phyloP scores from a whole-genome alignment of 495 filamentous ascomycete genomes.

The Recurvomyces mirabilis region DNA sequence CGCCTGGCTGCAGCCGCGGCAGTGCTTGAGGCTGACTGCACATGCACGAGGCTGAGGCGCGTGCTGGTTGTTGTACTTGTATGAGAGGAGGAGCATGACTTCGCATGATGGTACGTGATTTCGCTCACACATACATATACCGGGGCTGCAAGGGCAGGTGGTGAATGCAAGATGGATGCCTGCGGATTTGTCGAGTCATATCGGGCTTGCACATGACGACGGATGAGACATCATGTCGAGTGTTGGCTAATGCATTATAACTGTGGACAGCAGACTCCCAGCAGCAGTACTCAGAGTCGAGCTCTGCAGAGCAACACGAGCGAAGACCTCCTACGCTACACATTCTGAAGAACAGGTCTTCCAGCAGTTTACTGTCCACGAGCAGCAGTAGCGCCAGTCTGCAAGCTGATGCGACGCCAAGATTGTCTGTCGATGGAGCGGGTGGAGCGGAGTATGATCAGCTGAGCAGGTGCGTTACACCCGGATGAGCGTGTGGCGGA shows the following conservation, averaged over 20 bases:
- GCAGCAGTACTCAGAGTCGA: neutral
- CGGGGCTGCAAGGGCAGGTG: neutral
- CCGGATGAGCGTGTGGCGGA: neutral
- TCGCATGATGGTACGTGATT: slow-evolving; percentile 3
- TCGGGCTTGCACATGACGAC: neutral
- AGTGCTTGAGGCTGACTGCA: neutral
- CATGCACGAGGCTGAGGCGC: neutral
- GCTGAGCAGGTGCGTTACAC: slow-evolving; percentile 16
- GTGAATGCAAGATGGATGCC: neutral
- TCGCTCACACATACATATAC: too few species aligned
- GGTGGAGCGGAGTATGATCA: slow-evolving; percentile 14
- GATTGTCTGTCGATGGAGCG: slow-evolving; percentile 8
- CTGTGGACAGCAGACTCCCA: neutral
- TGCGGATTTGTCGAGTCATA: neutral
- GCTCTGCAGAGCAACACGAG: neutral
- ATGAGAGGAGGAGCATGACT: slow-evolving; percentile 1
- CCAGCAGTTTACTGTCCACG: slow-evolving; percentile 3
- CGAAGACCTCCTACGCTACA: slow-evolving; percentile 8
- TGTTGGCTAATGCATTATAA: neutral
- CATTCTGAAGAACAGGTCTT: slow-evolving; percentile 16
- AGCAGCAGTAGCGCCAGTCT: neutral
- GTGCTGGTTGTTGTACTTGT: too few species aligned
- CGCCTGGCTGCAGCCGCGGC: too few species aligned
- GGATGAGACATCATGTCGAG: neutral
- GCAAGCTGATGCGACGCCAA: slow-evolving; percentile 4